Percentiles rank a stretch among this genome's conserved stretches.
Conservation (phyloP, 2,329 filamentous ascomycete genomes). For the Fusarium euwallaceae region DNA sequence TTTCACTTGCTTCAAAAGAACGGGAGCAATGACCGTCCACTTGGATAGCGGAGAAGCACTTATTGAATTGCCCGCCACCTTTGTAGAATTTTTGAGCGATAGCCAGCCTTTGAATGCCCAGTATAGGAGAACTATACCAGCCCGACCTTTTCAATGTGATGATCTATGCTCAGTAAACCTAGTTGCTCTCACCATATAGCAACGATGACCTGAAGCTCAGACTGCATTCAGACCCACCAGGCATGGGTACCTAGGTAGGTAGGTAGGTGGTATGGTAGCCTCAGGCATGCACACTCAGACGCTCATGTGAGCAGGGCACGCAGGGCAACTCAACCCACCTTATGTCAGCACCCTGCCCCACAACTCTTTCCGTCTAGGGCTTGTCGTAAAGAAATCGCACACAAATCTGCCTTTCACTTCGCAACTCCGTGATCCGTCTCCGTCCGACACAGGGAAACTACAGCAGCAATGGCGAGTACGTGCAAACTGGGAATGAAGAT, state of each 20-base stretch:
- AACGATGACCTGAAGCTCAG: background rate
- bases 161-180: background rate
- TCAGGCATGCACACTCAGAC: background rate
- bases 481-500: conserved; percentile 26
- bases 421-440: conserved; percentile 47
- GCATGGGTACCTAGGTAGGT: background rate
- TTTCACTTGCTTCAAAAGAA: conserved; percentile 17
- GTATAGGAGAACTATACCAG: background rate
- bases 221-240: background rate
- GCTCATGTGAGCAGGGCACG: background rate
- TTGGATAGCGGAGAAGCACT: background rate
- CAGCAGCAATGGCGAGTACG: conserved; percentile 59
- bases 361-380: conserved; percentile 45
- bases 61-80: background rate
- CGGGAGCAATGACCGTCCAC: conserved; percentile 26
- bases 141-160: background rate
- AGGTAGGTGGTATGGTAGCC: background rate
- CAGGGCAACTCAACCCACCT: conserved; percentile 11
- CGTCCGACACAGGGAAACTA: conserved; percentile 45
- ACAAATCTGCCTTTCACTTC: conserved; percentile 47
- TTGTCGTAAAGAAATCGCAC: conserved; percentile 44
- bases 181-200: background rate
- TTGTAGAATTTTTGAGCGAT: background rate
- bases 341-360: conserved; percentile 40
- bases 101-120: background rate